phyloP scores from a whole-genome alignment of 1,139 yeast genomes.

The Wickerhamomyces sp. region DNA sequence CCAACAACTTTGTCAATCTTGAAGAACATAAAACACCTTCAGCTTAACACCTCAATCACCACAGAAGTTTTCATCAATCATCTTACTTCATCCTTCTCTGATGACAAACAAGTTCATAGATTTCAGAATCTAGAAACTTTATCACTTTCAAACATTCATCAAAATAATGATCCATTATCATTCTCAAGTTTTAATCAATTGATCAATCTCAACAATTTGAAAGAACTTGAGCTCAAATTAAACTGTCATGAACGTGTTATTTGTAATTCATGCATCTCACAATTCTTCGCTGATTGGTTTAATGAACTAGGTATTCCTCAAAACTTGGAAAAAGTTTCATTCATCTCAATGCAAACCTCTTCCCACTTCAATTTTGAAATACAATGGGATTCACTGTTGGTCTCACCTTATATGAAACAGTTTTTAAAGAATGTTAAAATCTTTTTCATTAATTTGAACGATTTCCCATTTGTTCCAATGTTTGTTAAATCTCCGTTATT shows the following conservation, averaged over 20 bases:
- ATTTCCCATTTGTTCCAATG: conserved; percentile 23
- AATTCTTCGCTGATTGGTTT: conserved; percentile 23
- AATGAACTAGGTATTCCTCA: conserved; percentile 3
- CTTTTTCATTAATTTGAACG: conserved; percentile 22
- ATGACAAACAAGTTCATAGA: conserved; percentile 1
- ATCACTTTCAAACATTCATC: conserved; percentile 21
- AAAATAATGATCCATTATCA: conserved; percentile 13
- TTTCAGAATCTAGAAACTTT: conserved; percentile 15
- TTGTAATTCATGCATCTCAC: conserved; percentile 20
- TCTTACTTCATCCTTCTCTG: conserved; percentile 1
- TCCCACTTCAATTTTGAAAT: conserved; percentile 14
- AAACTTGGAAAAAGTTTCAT: conserved; percentile 15
- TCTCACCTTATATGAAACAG: conserved; percentile 9
- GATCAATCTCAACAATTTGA: conserved; percentile 17
- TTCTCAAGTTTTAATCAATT: conserved; percentile 18
- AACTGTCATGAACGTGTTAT: conserved; percentile 19
- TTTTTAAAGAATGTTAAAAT: conserved; percentile 16
- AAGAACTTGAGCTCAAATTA: conserved; percentile 22
- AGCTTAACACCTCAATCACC: conserved; percentile 20
- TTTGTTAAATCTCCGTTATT: conserved; percentile 17
- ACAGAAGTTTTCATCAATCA: conserved; percentile 16
- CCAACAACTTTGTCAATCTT: conserved; percentile 13
- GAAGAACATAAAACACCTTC: conserved; percentile 14
- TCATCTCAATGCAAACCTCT: conserved; percentile 21
- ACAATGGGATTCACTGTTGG: conserved; percentile 22